These are phyloP conservation scores for Metschnikowia henanensis DNA, from an alignment of 805 yeast species.

Conservation along the genomic window DNA sequence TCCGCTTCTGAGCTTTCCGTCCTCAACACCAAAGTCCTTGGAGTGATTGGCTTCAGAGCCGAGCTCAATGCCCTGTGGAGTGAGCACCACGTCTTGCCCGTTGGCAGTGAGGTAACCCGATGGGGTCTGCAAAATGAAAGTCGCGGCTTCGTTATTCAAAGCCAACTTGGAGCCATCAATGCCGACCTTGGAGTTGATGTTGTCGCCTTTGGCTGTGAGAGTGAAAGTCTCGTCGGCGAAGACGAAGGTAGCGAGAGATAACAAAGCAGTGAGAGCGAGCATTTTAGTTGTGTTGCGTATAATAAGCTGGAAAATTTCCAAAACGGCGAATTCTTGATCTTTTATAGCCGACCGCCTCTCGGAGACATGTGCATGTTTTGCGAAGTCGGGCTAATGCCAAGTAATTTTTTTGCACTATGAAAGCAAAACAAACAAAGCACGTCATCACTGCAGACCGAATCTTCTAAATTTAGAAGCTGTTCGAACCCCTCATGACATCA, in stretches of 20 bases:
- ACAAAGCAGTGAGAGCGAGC: conserved; percentile 18
- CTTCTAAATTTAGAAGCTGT: not conserved
- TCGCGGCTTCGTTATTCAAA: conserved; percentile 15
- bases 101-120: conserved; percentile 27
- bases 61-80: conserved; percentile 19
- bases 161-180: conserved; percentile 16
- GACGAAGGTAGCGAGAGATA: conserved; percentile 26
- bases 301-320: too few relatives aligned
- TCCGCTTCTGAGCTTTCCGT: conserved; percentile 27
- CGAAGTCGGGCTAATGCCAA: too few relatives aligned
- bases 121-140: conserved; percentile 30
- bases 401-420: too few relatives aligned
- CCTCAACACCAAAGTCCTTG: conserved; percentile 27
- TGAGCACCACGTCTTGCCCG: conserved; percentile 21
- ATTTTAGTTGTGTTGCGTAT: not conserved
- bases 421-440: not conserved
- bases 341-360: too few relatives aligned
- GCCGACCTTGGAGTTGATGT: conserved; percentile 22
- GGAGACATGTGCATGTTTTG: too few relatives aligned
- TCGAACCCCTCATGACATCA: not conserved
- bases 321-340: too few relatives aligned
- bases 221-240: conserved; percentile 32
- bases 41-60: conserved; percentile 20
- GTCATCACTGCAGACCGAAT: not conserved
- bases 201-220: conserved; percentile 28